Evolutionary conservation across 2,329 filamentous ascomycete genomes (phyloP).

Genomic region (Fonsecaea pugnacius): DNA sequence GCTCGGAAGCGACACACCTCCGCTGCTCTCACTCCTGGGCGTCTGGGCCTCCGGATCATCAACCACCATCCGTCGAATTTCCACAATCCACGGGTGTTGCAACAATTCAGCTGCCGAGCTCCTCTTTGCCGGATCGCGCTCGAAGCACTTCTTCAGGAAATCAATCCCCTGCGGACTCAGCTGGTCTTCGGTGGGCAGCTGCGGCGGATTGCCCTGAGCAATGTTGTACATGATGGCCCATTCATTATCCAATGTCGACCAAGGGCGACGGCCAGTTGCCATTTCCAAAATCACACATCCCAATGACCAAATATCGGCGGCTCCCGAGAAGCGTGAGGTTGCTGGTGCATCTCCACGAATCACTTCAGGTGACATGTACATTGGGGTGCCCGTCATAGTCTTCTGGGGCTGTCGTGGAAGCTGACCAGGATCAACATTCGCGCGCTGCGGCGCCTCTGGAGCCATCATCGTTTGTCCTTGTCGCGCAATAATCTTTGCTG

Average conservation of each 20-base stretch:
- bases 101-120: conserved; percentile 85
- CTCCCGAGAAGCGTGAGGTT: conserved; percentile 56
- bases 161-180: conserved; percentile 83
- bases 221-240: conserved; percentile 99
- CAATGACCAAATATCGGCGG: conserved; percentile 94
- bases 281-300: conserved; percentile 97
- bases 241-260: conserved; percentile 96
- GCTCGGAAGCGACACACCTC: conserved; percentile 26
- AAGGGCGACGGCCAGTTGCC: conserved; percentile 91
- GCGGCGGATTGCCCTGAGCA: conserved; percentile 90
- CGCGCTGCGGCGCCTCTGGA: conserved; percentile 56
- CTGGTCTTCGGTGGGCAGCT: conserved; percentile 79
- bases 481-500: conserved; percentile 93
- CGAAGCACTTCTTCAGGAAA: conserved; percentile 85
- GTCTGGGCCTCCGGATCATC: conserved; percentile 38
- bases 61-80: conserved; percentile 54
- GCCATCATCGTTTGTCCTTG: conserved; percentile 84
- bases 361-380: conserved; percentile 99
- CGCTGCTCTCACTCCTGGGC: conserved; percentile 32
- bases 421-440: conserved; percentile 27
- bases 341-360: conserved; percentile 79
- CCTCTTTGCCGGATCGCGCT: conserved; percentile 76
- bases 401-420: conserved; percentile 63
- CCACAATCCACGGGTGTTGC: conserved; percentile 85
- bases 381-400: conserved; percentile 96